phyloP scores from a whole-genome alignment of 441 rosid species.

The Viola pubescens region DNA sequence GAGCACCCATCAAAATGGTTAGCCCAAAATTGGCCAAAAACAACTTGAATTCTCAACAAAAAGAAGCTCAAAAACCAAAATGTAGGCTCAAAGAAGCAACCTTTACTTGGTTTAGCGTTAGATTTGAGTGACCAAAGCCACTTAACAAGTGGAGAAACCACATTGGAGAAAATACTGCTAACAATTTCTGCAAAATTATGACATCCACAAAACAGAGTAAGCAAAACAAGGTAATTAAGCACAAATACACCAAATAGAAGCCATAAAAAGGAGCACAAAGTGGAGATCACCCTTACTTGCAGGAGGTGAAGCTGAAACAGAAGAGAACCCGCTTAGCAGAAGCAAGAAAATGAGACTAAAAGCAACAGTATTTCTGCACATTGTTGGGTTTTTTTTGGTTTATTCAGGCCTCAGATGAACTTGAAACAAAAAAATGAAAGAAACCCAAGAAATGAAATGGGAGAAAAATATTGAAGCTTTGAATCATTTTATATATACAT shows the following conservation, averaged over 20 bases:
- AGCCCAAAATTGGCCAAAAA: slow-evolving; percentile 3
- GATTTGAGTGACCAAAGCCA: slow-evolving; percentile 80
- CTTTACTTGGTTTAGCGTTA: slow-evolving; percentile 50
- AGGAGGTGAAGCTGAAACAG: slow-evolving; percentile 73
- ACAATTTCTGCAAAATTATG: slow-evolving; percentile 55
- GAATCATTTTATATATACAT: slow-evolving; percentile 15
- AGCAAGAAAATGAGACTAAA: slow-evolving; percentile 34
- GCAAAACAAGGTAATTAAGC: not conserved
- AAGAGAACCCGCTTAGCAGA: slow-evolving; percentile 47
- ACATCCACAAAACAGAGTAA: not conserved
- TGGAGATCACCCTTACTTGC: slow-evolving; percentile 39
- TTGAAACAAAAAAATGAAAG: slow-evolving; percentile 11
- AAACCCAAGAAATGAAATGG: slow-evolving; percentile 14
- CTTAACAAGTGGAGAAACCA: slow-evolving; percentile 47
- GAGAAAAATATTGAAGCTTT: slow-evolving; percentile 17
- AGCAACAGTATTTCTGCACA: slow-evolving; percentile 36
- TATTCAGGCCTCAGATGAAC: slow-evolving; percentile 7
- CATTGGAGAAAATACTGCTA: slow-evolving; percentile 52
- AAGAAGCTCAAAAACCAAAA: not conserved
- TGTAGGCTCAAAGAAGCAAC: slow-evolving; percentile 17
- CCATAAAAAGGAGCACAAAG: not conserved
- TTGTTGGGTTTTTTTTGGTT: slow-evolving; percentile 14
- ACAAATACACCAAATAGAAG: not conserved
- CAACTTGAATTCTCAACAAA: not conserved
- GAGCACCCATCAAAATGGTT: slow-evolving; percentile 16